phyloP scores from a whole-genome alignment of 805 yeast species.

The Maudiozyma pseudohumilis region DNA sequence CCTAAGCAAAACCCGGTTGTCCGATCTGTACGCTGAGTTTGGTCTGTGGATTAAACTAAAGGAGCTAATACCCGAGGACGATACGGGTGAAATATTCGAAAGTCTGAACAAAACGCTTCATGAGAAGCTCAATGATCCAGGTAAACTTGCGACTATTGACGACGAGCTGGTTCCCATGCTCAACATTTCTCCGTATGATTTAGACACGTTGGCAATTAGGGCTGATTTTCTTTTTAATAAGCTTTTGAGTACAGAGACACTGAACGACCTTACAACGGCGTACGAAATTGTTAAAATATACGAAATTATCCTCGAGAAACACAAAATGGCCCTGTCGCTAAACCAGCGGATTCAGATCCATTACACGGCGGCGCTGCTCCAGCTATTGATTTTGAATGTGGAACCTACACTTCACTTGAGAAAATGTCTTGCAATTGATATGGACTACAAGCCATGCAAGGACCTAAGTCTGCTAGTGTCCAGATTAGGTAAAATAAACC shows the following conservation, averaged over 20 bases:
- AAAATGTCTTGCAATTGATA: constrained; percentile 67
- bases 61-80: constrained; percentile 7
- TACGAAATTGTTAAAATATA: constrained; percentile 15
- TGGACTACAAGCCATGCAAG: constrained; percentile 58
- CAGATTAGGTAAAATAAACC: constrained; percentile 31
- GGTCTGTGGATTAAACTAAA: constrained; percentile 39
- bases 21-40: constrained; percentile 40
- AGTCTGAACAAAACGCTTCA: constrained; percentile 11
- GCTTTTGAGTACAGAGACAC: constrained; percentile 17
- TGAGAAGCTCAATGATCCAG: constrained; percentile 3
- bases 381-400: constrained; percentile 43
- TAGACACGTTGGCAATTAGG: constrained; percentile 25
- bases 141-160: constrained; percentile 17
- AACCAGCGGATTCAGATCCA: constrained; percentile 23
- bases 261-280: constrained; percentile 18
- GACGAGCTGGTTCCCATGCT: constrained; percentile 29
- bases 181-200: constrained; percentile 36
- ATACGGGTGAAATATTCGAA: constrained; percentile 9
- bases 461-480: constrained; percentile 42
- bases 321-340: constrained; percentile 18
- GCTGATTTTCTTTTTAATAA: constrained; percentile 11
- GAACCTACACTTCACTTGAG: constrained; percentile 46
- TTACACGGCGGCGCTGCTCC: constrained; percentile 29
- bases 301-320: constrained; percentile 23
- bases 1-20: constrained; percentile 42